phyloP scores from a whole-genome alignment of 139 green algal species.

The Tetraselmis chui region DNA sequence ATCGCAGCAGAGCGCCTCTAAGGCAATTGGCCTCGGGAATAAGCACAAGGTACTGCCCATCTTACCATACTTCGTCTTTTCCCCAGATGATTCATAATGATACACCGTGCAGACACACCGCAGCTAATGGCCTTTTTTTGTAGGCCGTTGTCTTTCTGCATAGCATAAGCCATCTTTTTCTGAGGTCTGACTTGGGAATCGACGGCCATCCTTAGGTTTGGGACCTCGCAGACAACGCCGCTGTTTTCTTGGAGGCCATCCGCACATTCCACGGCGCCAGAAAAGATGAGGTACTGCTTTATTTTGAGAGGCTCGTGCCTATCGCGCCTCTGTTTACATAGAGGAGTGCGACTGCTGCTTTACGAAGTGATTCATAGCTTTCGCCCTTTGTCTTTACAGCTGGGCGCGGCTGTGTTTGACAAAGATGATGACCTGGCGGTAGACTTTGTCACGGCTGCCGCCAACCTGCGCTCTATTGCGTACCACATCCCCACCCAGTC shows the following conservation, averaged over 20 bases:
- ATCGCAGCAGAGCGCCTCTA: slow-evolving; percentile 25
- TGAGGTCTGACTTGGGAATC: too few species aligned
- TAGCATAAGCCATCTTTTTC: too few species aligned
- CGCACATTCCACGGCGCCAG: slow-evolving; percentile 32
- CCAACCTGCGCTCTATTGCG: slow-evolving; percentile 72
- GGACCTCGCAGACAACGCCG: slow-evolving; percentile 33
- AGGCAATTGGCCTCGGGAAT: slow-evolving; percentile 45
- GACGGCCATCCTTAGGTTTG: slow-evolving; percentile 32
- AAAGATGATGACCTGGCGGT: slow-evolving; percentile 90
- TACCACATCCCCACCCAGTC: slow-evolving; percentile 79
- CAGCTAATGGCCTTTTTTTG: too few species aligned
- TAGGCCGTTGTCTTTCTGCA: too few species aligned
- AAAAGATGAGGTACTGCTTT: not conserved
- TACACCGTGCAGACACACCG: too few species aligned
- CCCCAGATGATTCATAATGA: too few species aligned
- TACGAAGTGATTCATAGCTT: too few species aligned
- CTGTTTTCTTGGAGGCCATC: slow-evolving; percentile 69
- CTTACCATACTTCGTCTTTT: too few species aligned
- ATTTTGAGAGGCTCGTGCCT: too few species aligned
- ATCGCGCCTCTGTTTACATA: too few species aligned
- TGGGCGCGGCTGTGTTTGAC: slow-evolving; percentile 44
- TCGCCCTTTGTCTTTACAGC: too few species aligned
- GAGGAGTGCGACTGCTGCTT: too few species aligned
- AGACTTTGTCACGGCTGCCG: slow-evolving; percentile 86
- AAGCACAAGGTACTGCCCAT: slow-evolving; percentile 31